phyloP scores from a whole-genome alignment of 169 alveolate species.

The Plasmodium coatneyi region DNA sequence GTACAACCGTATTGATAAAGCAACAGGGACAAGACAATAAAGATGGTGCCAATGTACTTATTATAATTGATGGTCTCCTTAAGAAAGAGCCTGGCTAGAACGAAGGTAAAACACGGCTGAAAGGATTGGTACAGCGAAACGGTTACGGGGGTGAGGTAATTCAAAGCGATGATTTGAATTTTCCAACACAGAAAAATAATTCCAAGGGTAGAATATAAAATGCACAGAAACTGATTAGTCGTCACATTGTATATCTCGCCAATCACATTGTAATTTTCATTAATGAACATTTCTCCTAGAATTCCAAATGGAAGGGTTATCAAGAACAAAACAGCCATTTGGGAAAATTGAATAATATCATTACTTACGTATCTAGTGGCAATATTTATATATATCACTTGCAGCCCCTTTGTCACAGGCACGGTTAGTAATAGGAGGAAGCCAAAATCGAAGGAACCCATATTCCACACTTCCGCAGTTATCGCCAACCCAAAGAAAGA shows the following conservation, averaged over 20 bases:
- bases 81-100: conserved; percentile 73
- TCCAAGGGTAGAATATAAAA: conserved; percentile 75
- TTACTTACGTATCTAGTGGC: conserved; percentile 75
- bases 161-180: conserved; percentile 76
- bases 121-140: conserved; percentile 79
- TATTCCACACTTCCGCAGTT: conserved; percentile 72
- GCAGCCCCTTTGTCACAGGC: conserved; percentile 71
- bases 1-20: conserved; percentile 54
- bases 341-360: conserved; percentile 65
- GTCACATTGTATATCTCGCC: conserved; percentile 22
- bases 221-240: conserved; percentile 37
- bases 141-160: conserved; percentile 72
- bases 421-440: conserved; percentile 59
- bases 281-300: conserved; percentile 70
- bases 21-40: conserved; percentile 69
- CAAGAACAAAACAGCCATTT: conserved; percentile 50
- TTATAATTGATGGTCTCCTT: conserved; percentile 70
- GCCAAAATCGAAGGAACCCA: conserved; percentile 37
- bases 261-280: conserved; percentile 26
- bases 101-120: conserved; percentile 77
- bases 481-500: conserved; percentile 76
- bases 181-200: conserved; percentile 76
- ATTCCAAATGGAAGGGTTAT: conserved; percentile 74
- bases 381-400: conserved; percentile 68
- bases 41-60: conserved; percentile 74